Evolutionary conservation across 495 filamentous ascomycete species (phyloP), one percentile per base, ranked within the genome.

Genomic region (Platismatia glauca): DNA sequence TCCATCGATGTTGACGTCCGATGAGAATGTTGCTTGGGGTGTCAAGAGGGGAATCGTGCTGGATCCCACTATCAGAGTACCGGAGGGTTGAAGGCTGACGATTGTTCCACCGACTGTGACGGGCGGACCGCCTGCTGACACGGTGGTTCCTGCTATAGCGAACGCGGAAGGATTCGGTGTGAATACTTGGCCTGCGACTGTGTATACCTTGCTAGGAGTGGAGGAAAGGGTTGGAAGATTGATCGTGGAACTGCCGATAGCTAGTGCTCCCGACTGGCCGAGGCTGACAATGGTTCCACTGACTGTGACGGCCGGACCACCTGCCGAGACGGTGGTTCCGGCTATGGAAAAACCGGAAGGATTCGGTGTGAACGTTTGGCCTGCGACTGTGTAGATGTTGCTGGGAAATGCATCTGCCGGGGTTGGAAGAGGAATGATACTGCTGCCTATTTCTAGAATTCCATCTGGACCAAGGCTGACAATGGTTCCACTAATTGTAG

Each of bases 261-360:
- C 38, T 11, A 39, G 12, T 11, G 13, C 13, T 2, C 38, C 38
- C 38, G 38, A 39, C 2, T 5, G 13, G 38, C 38, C 38, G 2
- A 39, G 29, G 11, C 6, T 39, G 22, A 62, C 27, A 31, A n/a
- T n/a, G n/a, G n/a, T n/a, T n/a, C n/a, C n/a, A n/a, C n/a, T n/a
- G n/a, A n/a, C n/a, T n/a, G n/a, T n/a, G n/a, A n/a, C n/a, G n/a
- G n/a, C n/a, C n/a, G n/a, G n/a, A n/a, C 31, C 31, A 15, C 63
- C 63, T 34, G 63, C 58, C 20, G 38, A 41, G 27, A 65, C 8
- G n/a, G 63, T 65, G n/a, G 33, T 56, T 2, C 38, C 38, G 7
- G 38, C 38, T 39, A 39, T 39, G 3, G 38, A 11, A 8, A 39
- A 13, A 39, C 35, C 63, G 27, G 61, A 22, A 15, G 41, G 16